Evolutionary conservation across 176 grass and related monocot genomes (phyloP).

Genomic region (Luzula sylvatica): DNA sequence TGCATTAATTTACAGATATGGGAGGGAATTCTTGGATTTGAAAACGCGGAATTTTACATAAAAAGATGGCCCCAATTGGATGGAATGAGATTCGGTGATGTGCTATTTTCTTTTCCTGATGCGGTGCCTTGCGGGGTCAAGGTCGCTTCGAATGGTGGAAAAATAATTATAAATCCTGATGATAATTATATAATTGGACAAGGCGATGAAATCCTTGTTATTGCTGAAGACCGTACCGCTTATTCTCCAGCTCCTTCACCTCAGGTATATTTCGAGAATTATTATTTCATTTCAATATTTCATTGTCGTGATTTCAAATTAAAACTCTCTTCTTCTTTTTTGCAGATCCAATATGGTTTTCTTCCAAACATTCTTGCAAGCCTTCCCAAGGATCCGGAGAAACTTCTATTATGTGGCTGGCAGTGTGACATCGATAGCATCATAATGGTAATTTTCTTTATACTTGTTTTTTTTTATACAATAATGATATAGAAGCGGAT

Average conservation of each 20-base stretch:
- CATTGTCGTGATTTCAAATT: background rate
- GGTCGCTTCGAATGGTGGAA: slow-evolving; percentile 62
- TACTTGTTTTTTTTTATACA: too few species aligned
- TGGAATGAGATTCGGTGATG: slow-evolving; percentile 74
- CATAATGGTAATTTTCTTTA: too few species aligned
- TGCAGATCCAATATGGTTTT: slow-evolving; percentile 61
- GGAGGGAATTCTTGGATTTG: slow-evolving; percentile 99
- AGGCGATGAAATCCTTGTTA: slow-evolving; percentile 83
- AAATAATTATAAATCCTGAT: slow-evolving; percentile 84
- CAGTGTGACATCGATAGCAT: slow-evolving; percentile 95
- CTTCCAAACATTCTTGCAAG: slow-evolving; percentile 53
- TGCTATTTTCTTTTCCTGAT: slow-evolving; percentile 87
- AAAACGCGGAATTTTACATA: slow-evolving; percentile 97
- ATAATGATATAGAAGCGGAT: too few species aligned
- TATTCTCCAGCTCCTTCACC: slow-evolving; percentile 57
- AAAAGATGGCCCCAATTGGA: slow-evolving; percentile 93
- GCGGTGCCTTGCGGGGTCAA: slow-evolving; percentile 94
- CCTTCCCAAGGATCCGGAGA: slow-evolving; percentile 89
- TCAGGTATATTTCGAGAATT: slow-evolving; percentile 69
- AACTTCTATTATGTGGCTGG: slow-evolving; percentile 97
- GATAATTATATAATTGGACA: slow-evolving; percentile 82
- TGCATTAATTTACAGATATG: slow-evolving; percentile 99
- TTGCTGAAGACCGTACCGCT: slow-evolving; percentile 97
- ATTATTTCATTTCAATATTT: too few species aligned
- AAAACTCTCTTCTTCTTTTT: slow-evolving; percentile 24